A percentile compares a stretch with the other conserved stretches of the same genome.
These are phyloP conservation scores for Kazachstania taianensis DNA, from an alignment of 805 yeast species.

Conservation along the genomic window DNA sequence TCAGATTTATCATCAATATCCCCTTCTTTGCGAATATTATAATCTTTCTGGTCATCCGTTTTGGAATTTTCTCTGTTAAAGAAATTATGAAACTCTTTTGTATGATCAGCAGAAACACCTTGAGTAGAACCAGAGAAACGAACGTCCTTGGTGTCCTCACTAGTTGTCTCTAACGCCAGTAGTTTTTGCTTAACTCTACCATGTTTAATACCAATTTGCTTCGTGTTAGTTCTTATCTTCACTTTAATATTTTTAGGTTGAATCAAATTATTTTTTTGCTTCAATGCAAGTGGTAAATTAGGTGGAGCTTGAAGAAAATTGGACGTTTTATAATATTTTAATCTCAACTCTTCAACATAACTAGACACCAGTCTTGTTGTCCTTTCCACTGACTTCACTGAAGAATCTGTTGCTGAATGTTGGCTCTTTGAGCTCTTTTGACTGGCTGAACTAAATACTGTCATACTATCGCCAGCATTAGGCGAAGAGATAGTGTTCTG, in stretches of 20 bases:
- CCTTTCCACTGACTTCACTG: slow-evolving; percentile 13
- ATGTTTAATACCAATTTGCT: slow-evolving; percentile 30
- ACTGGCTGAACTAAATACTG: slow-evolving; percentile 3
- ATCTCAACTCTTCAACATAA: slow-evolving; percentile 26
- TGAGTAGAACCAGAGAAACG: slow-evolving; percentile 2
- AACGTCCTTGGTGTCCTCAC: slow-evolving; percentile 13
- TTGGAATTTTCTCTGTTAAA: slow-evolving; percentile 15
- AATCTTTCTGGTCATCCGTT: slow-evolving; percentile 1
- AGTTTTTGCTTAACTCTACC: slow-evolving; percentile 29
- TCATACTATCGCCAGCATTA: too few relatives aligned
- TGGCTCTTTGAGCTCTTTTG: slow-evolving; percentile 4
- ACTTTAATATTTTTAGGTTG: slow-evolving; percentile 28
- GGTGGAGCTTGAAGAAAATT: slow-evolving; percentile 30
- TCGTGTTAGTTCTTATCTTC: slow-evolving; percentile 27
- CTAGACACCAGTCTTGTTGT: slow-evolving; percentile 24
- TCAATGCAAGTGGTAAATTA: slow-evolving; percentile 25
- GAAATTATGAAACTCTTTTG: slow-evolving; percentile 26
- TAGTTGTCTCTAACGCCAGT: slow-evolving; percentile 26
- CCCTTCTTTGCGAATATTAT: slow-evolving; percentile 3
- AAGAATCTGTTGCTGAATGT: not conserved
- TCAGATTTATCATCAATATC: slow-evolving; percentile 13
- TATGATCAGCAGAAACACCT: slow-evolving; percentile 20
- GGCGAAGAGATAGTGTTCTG: not conserved
- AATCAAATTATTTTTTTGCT: slow-evolving; percentile 25
- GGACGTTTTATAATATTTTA: slow-evolving; percentile 26